phyloP scores from a whole-genome alignment of 2,329 filamentous ascomycete genomes.

The Onygenales sp. region DNA sequence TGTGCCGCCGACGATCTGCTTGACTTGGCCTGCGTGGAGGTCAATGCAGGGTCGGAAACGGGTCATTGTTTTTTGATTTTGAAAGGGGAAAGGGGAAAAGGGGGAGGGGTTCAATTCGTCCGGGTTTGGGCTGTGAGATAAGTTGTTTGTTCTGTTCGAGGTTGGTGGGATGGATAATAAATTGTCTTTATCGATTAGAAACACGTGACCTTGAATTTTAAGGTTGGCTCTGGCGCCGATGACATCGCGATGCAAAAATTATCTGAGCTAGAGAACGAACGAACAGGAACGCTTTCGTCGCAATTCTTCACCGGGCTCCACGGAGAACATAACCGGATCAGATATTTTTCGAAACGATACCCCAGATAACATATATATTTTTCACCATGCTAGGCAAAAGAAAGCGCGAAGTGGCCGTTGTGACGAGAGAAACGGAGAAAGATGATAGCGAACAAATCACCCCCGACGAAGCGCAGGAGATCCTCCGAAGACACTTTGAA shows the following conservation, averaged over 20 bases:
- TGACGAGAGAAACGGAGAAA: slow-evolving; percentile 16
- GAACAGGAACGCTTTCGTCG: neutral
- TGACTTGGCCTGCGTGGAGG: slow-evolving; percentile 92
- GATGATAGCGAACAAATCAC: slow-evolving; percentile 16
- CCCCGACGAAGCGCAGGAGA: slow-evolving; percentile 54
- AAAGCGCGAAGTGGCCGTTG: slow-evolving; percentile 34
- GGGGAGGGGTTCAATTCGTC: neutral
- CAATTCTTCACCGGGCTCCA: too few relatives aligned
- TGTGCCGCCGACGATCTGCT: slow-evolving; percentile 96
- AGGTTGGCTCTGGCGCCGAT: too few relatives aligned
- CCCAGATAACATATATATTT: neutral
- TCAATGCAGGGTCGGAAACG: slow-evolving; percentile 94
- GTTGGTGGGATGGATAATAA: too few relatives aligned
- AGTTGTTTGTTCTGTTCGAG: neutral
- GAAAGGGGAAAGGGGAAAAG: neutral
- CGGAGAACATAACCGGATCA: too few relatives aligned
- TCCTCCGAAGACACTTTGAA: slow-evolving; percentile 81
- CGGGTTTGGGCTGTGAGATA: neutral
- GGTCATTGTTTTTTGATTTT: slow-evolving; percentile 55
- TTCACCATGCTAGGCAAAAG: slow-evolving; percentile 37
- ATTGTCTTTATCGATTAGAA: too few relatives aligned
- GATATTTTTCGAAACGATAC: neutral
- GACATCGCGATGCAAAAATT: too few relatives aligned
- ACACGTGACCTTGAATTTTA: too few relatives aligned
- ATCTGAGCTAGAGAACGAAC: too few relatives aligned